These are phyloP conservation scores for Candida sonorensis DNA, from an alignment of 805 yeast genomes.

Conservation along the genomic window DNA sequence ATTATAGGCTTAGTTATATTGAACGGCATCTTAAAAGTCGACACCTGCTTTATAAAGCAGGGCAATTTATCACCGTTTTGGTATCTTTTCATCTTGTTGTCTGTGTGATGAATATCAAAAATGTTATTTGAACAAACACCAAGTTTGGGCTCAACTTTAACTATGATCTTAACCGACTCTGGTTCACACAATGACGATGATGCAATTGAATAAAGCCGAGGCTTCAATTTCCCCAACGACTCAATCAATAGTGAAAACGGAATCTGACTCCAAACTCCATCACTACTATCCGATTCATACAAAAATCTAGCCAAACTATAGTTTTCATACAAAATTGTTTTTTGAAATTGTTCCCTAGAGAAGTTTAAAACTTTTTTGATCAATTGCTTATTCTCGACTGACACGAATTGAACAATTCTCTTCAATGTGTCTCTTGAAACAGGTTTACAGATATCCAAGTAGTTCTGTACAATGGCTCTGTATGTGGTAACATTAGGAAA, in stretches of 20 bases:
- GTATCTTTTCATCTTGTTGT: not conserved
- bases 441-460: constrained; percentile 80
- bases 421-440: constrained; percentile 77
- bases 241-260: constrained; percentile 82
- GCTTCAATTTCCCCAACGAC: constrained; percentile 67
- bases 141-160: constrained; percentile 60
- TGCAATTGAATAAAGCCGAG: constrained; percentile 90
- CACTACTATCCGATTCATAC: constrained; percentile 45
- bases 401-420: constrained; percentile 69
- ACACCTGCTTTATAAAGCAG: too few species aligned
- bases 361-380: too few species aligned
- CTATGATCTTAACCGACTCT: constrained; percentile 64
- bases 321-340: constrained; percentile 47
- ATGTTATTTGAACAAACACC: constrained; percentile 88
- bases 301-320: constrained; percentile 68
- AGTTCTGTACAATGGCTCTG: constrained; percentile 68
- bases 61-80: too few species aligned
- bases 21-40: constrained; percentile 85
- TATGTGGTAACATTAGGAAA: constrained; percentile 74
- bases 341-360: too few species aligned
- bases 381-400: too few species aligned
- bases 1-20: constrained; percentile 73
- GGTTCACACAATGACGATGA: constrained; percentile 63
- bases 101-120: constrained; percentile 48
- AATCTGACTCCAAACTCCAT: constrained; percentile 58